Percentiles rank a stretch among this genome's conserved stretches.
These are phyloP conservation scores for Apophysomyces sp. DNA, from an alignment of 371 early-diverging fungal genomes.

Conservation along the genomic window DNA sequence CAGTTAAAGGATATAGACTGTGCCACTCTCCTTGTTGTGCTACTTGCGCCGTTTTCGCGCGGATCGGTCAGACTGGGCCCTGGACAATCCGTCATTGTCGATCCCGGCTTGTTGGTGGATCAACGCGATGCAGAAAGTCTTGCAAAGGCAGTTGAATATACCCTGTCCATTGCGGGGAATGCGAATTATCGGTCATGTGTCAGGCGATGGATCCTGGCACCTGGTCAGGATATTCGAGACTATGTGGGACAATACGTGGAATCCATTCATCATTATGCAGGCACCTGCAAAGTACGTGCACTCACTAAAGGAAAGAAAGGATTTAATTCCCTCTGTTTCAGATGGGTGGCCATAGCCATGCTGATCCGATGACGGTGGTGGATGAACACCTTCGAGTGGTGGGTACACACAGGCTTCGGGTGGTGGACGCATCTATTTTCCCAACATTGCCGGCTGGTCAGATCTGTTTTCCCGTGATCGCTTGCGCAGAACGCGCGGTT, in stretches of 20 bases:
- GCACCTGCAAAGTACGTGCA: conserved; percentile 40
- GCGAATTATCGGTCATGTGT: conserved; percentile 9
- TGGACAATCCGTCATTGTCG: not conserved
- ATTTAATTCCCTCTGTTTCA: not conserved
- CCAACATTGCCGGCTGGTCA: conserved; percentile 36
- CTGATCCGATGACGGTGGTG: conserved; percentile 26
- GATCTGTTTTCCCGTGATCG: conserved; percentile 28
- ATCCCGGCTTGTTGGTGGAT: conserved; percentile 15
- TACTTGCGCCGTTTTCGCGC: conserved; percentile 20
- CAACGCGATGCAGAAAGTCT: conserved; percentile 18
- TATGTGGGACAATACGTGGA: conserved; percentile 23
- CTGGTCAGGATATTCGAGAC: conserved; percentile 6
- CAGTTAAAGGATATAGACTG: conserved; percentile 14
- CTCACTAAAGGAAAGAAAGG: not conserved
- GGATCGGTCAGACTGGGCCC: conserved; percentile 12
- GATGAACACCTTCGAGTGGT: conserved; percentile 40
- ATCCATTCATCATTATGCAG: conserved; percentile 36
- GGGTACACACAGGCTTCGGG: conserved; percentile 36
- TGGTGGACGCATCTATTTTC: conserved; percentile 51
- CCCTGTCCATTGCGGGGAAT: conserved; percentile 13
- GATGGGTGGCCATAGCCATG: not conserved
- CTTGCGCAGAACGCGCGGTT: conserved; percentile 24
- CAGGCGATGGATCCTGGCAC: conserved; percentile 15
- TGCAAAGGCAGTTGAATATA: conserved; percentile 14
- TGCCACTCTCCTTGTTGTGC: conserved; percentile 18